Evolutionary conservation across 2,329 filamentous ascomycete genomes (phyloP), one percentile per base, ranked within the genome.

Genomic region (Clathrospora elynae): DNA sequence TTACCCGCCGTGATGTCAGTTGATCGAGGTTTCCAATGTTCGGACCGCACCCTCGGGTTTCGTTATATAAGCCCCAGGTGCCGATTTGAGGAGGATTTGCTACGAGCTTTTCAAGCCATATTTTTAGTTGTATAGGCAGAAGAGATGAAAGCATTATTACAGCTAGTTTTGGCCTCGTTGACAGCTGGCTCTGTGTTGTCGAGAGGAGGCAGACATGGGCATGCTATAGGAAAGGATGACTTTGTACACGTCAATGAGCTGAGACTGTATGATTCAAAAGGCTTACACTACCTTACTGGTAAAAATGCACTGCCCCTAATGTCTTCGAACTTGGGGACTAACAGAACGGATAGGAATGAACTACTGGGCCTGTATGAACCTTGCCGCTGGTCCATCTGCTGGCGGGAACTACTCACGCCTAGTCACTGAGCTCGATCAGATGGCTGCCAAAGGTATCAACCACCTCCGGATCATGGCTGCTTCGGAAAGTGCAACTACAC

Each of bases 361-460:
- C 35, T 72, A 72, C 52, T 72, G 70, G 70, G 64, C 68, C 19
- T 72, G 70, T 39, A 65, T 72, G 61, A 72, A 72, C 36, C 43
- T 72, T 11, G 70, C 70, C 3, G 67, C 70, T 20, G 57, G 65
- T 18, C 56, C 54, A 2, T 61, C 64, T 2, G 53, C 57, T 14
- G 70, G 70, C 11, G 70, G 70, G 5, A 70, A 72, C 30, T 60
- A 66, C 41, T 59, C 66, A 6, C 68, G 69, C 14, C 60, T 72
- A 5, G 53, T 64, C 35, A 67, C 59, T 5, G 70, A 72, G 39
- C 61, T 72, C 14, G 68, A 72, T 32, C 68, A 72, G 37, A 71
- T 72, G 69, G 62, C 67, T 17, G 62, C 63, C 5, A 64, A 68
- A 33, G 70, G 70, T 3, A 60, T 72, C 9, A 72, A 72, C 22